Evolutionary conservation across 2,329 filamentous ascomycete species (phyloP), one percentile per base, ranked within the genome.

Genomic region (Ilyonectria robusta): DNA sequence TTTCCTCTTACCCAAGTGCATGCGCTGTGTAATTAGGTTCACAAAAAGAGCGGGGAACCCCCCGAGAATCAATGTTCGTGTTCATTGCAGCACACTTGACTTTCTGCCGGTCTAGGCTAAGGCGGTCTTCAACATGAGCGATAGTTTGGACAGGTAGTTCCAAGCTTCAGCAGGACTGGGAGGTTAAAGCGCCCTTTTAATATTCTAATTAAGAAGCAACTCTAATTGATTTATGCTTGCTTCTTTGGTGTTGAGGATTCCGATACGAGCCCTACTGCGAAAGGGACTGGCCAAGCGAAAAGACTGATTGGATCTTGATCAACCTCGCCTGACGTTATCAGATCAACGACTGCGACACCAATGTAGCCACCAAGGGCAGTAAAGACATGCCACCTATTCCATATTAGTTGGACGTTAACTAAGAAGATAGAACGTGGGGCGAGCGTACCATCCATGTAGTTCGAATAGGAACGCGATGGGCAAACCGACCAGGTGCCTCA

Each of bases 311-410:
- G 61, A 40, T 83, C 80, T 6, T 76, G 46, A 1, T 59, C 51
- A 4, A 81, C 74, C 19, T 82, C 75, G 0, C 73, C 78, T 0
- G 81, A 76, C 0, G 78, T 81, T 3, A 83, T 75, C 2, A 78
- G 47, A 33, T 83, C 82, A 10, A 83, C 75, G 26, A 81, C 65
- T 0, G 74, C 80, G 9, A 83, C 80, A 2, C 76, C 81, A 5
- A 79, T 74, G 44, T 83, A 83, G 2, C 81, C 82, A 11, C 82
- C 82, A 31, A 83, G 79, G 0, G 79, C 80, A 4, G 82, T 84
- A 6, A 83, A 78, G 6, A 83, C 46, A 64, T 84, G 82, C 82
- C 82, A 83, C 81, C 81, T 83, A 13, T 54, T 21, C 15, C 6
- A 1, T 1, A 50, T 67, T 26, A 71, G 35, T n/a, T 9, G 10